phyloP scores from a whole-genome alignment of 2,329 filamentous ascomycete genomes.

The Botrytis hyacinthi region DNA sequence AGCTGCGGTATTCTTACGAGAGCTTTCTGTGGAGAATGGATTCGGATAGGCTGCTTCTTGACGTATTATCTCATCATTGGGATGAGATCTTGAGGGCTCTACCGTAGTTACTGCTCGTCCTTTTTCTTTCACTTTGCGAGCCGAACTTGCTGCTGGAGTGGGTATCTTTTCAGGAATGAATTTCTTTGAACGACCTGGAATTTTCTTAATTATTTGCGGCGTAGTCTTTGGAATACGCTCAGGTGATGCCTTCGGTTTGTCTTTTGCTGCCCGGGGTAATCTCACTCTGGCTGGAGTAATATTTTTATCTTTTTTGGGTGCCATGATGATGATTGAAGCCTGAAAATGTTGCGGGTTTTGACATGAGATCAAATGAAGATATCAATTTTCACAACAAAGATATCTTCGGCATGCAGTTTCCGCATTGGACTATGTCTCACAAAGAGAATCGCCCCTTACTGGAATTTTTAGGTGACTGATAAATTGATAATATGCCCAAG shows the following conservation, averaged over 20 bases:
- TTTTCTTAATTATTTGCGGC: background rate
- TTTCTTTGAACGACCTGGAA: background rate
- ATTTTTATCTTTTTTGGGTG: background rate
- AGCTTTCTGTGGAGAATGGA: slow-evolving; percentile 12
- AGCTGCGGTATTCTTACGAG: slow-evolving; percentile 9
- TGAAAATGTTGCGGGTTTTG: background rate
- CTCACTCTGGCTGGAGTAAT: background rate
- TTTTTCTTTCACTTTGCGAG: background rate
- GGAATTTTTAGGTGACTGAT: background rate
- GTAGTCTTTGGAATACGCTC: slow-evolving; percentile 5
- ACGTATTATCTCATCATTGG: slow-evolving; percentile 6
- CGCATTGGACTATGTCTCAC: slow-evolving; percentile 13
- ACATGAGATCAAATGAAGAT: background rate
- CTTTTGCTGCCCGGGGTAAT: slow-evolving; percentile 15
- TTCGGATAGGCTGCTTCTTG: slow-evolving; percentile 21
- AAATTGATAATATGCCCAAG: background rate
- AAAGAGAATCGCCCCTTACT: slow-evolving; percentile 11
- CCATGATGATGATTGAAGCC: background rate
- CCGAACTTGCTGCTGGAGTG: background rate
- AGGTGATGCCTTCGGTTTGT: background rate
- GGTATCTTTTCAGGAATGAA: background rate
- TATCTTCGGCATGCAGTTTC: slow-evolving; percentile 16
- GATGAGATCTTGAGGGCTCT: background rate
- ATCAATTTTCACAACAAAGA: slow-evolving; percentile 14
- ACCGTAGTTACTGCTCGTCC: background rate